Percentiles rank a stretch among this genome's conserved stretches.
Conservation (phyloP, 2,329 filamentous ascomycete species). For the Colletotrichum liriopes region DNA sequence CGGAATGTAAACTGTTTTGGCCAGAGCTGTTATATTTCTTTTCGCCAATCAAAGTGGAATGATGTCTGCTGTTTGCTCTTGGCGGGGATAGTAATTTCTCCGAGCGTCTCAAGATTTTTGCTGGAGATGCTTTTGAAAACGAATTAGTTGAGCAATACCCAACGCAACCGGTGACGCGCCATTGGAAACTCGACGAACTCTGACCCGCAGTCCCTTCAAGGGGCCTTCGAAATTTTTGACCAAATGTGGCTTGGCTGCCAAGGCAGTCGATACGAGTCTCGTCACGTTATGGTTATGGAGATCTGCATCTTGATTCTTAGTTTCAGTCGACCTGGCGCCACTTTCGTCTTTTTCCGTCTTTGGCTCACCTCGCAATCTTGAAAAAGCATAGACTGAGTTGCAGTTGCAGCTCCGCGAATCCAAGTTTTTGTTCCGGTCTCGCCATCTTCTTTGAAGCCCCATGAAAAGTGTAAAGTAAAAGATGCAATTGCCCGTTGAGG, state of each 20-base stretch:
- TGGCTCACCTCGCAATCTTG: not conserved
- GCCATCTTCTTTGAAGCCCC: too few species aligned
- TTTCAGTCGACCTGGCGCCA: not conserved
- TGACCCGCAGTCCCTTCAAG: not conserved
- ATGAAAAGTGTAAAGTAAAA: too few species aligned
- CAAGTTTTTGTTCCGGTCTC: too few species aligned
- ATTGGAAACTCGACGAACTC: too few species aligned
- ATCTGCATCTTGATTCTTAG: not conserved
- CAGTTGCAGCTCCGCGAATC: not conserved
- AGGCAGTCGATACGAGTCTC: not conserved
- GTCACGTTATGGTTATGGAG: not conserved
- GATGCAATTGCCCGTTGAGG: too few species aligned
- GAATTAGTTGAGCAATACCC: not conserved
- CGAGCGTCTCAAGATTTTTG: not conserved
- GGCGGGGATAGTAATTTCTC: too few species aligned
- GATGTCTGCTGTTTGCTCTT: too few species aligned
- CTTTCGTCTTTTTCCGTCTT: not conserved
- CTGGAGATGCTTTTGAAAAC: not conserved
- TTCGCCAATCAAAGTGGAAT: not conserved
- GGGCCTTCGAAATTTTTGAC: not conserved
- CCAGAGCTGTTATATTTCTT: not conserved
- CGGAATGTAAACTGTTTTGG: too few species aligned
- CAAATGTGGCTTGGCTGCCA: not conserved
- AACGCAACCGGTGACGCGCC: not conserved
- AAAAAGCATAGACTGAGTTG: not conserved